Percentiles rank a stretch among this genome's conserved stretches.
Evolutionary conservation across 805 yeast species (phyloP).

Genomic region (Metschnikowia amazonensis): DNA sequence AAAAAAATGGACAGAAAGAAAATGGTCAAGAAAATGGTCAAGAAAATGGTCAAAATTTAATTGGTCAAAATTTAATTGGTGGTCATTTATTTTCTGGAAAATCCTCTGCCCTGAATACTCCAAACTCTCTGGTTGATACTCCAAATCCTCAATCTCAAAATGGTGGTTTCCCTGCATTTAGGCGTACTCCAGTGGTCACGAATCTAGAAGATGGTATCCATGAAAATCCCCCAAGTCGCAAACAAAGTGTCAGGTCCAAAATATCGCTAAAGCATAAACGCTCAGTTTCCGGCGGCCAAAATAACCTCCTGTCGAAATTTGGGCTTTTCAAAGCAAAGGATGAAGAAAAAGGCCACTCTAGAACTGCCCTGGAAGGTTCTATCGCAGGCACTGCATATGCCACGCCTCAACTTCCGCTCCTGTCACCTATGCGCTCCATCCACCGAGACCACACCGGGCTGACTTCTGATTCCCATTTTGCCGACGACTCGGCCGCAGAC

Average conservation of each 20-base stretch:
- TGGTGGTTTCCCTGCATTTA: too few relatives aligned
- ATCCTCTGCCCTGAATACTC: too few relatives aligned
- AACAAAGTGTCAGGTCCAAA: conserved; percentile 30
- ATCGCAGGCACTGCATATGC: conserved; percentile 29
- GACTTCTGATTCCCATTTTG: conserved; percentile 40
- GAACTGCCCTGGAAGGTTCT: conserved; percentile 41
- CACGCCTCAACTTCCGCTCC: conserved; percentile 44
- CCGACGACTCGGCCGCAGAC: conserved; percentile 15
- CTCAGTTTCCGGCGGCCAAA: conserved; percentile 35
- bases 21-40: too few relatives aligned
- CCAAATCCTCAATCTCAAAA: too few relatives aligned
- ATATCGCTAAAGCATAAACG: conserved; percentile 38
- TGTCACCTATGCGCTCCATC: conserved; percentile 20
- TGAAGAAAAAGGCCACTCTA: conserved; percentile 31
- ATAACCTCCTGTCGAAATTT: conserved; percentile 26
- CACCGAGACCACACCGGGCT: conserved; percentile 37
- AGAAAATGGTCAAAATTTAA: too few relatives aligned
- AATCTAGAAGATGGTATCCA: conserved; percentile 28
- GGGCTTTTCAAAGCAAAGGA: conserved; percentile 31
- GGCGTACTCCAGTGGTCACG: conserved; percentile 25
- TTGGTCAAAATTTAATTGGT: too few relatives aligned
- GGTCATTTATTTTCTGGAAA: too few relatives aligned
- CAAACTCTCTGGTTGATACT: too few relatives aligned
- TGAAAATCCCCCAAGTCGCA: conserved; percentile 22
- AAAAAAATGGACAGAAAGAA: too few relatives aligned